phyloP scores from a whole-genome alignment of 805 yeast genomes.

The Sugiyamaella boreocaroliniensis region DNA sequence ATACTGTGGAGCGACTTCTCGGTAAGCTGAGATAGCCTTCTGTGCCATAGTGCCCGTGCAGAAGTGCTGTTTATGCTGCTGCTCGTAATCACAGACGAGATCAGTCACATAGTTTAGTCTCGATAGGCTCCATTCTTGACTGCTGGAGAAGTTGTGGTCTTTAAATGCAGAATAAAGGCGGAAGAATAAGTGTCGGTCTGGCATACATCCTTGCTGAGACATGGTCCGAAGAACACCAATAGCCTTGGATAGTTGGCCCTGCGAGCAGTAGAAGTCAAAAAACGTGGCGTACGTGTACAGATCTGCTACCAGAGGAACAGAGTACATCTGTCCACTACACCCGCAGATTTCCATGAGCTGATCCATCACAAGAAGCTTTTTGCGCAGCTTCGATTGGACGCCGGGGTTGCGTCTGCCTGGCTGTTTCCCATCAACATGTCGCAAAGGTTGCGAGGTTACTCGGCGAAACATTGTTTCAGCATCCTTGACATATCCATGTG shows the following conservation, averaged over 20 bases:
- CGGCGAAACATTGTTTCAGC: slow-evolving; percentile 22
- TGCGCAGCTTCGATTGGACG: slow-evolving; percentile 10
- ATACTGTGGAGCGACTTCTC: slow-evolving; percentile 2
- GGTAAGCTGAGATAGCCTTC: slow-evolving; percentile 10
- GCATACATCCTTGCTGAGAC: slow-evolving; percentile 13
- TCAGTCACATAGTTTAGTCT: slow-evolving; percentile 14
- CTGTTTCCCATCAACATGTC: slow-evolving; percentile 6
- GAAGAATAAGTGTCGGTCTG: slow-evolving; percentile 12
- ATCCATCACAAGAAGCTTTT: slow-evolving; percentile 16
- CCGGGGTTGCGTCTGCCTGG: background rate
- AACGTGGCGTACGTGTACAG: slow-evolving; percentile 18
- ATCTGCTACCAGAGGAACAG: slow-evolving; percentile 19
- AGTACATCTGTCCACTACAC: background rate
- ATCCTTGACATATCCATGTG: slow-evolving; percentile 17
- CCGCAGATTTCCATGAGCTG: slow-evolving; percentile 9
- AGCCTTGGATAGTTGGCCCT: slow-evolving; percentile 17
- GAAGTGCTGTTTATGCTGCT: slow-evolving; percentile 1
- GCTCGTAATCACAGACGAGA: slow-evolving; percentile 10
- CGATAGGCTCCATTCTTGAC: slow-evolving; percentile 10
- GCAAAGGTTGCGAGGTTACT: slow-evolving; percentile 5
- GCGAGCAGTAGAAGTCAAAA: slow-evolving; percentile 19
- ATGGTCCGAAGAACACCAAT: slow-evolving; percentile 17
- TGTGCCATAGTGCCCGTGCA: slow-evolving; percentile 13
- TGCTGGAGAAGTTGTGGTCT: slow-evolving; percentile 1
- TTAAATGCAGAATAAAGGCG: slow-evolving; percentile 8